These are phyloP conservation scores for Nicotiana obtusifolia DNA, from an alignment of 257 asterid species.

Conservation along the genomic window DNA sequence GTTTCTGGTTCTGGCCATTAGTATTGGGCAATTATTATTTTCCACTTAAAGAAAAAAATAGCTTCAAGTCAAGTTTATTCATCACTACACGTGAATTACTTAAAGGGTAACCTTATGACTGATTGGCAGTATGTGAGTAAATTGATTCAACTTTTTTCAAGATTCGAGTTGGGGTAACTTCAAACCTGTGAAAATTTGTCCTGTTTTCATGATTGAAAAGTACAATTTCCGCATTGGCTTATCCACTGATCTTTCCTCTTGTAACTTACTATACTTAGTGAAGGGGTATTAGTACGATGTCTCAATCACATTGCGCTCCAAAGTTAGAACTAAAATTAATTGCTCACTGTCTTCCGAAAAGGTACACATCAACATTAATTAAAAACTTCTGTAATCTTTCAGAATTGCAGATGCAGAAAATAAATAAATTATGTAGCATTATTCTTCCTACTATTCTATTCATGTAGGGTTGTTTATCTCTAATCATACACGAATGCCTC, in stretches of 20 bases:
- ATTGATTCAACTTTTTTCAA: background rate
- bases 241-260: background rate
- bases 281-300: background rate
- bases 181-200: background rate
- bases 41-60: background rate
- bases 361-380: background rate
- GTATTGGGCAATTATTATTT: background rate
- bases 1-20: background rate
- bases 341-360: background rate
- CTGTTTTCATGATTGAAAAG: constrained; percentile 6
- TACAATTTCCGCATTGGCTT: background rate
- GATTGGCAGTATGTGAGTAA: background rate
- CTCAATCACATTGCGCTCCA: background rate
- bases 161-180: background rate
- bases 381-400: background rate
- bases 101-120: background rate
- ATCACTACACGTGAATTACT: background rate
- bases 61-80: background rate
- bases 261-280: background rate
- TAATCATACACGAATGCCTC: background rate
- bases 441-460: background rate
- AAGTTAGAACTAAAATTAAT: background rate
- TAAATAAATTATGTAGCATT: background rate
- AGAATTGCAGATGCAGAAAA: background rate
- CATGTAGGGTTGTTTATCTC: background rate